A percentile compares a stretch with the other conserved stretches of the same genome.
These are phyloP conservation scores for Lentinula raphanica DNA, from an alignment of 768 basidiomycete species.

Conservation along the genomic window DNA sequence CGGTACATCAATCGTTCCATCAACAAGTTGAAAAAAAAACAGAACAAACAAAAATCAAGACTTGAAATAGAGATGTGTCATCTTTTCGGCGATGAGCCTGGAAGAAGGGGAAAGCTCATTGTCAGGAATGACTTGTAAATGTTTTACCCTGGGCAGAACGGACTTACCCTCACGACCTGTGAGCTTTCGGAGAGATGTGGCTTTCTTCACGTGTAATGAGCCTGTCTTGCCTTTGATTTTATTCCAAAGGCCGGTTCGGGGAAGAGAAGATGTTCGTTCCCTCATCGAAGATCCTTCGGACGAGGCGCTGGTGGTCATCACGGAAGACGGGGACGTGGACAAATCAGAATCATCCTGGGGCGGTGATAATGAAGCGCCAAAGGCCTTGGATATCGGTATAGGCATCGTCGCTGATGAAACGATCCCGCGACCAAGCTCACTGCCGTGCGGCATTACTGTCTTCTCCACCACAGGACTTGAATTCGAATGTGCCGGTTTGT, in stretches of 20 bases:
- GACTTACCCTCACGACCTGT: background rate
- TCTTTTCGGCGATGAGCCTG: background rate
- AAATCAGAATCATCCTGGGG: constrained; percentile 10
- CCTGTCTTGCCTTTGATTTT: constrained; percentile 20
- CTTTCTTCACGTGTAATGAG: constrained; percentile 2
- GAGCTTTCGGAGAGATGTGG: background rate
- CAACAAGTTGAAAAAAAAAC: too few species aligned
- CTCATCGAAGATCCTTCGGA: background rate
- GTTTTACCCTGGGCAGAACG: background rate
- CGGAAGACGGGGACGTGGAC: constrained; percentile 17
- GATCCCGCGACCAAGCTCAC: background rate
- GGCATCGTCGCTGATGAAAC: background rate
- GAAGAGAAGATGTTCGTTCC: constrained; percentile 10
- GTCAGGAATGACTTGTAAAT: background rate
- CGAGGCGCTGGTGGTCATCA: background rate
- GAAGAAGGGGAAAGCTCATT: background rate
- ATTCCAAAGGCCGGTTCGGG: constrained; percentile 28
- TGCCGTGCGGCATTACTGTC: background rate
- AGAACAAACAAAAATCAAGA: too few species aligned
- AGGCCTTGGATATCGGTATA: background rate
- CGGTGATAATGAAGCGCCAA: too few species aligned
- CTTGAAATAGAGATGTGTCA: background rate
- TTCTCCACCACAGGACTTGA: background rate
- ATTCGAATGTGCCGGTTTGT: background rate
- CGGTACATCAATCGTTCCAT: too few species aligned